Percentiles rank a stretch among this genome's conserved stretches.
These are phyloP conservation scores for Alopecurus myosuroides DNA, from an alignment of 176 grass and related monocot genomes.

Conservation along the genomic window DNA sequence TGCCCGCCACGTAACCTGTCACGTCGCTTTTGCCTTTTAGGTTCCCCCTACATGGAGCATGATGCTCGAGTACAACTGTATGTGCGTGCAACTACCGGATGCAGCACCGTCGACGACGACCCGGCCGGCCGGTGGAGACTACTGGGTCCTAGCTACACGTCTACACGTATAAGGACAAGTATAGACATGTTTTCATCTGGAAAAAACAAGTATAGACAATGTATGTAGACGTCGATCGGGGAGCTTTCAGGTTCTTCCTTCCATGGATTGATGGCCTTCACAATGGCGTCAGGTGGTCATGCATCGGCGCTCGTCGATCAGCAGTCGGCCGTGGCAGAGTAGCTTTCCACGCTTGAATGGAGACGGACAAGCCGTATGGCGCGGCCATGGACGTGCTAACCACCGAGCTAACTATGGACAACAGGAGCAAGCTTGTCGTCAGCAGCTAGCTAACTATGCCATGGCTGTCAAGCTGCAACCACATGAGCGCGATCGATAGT, in stretches of 20 bases:
- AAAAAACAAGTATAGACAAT: no score
- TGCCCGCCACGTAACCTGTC: no score
- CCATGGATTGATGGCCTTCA: neutral
- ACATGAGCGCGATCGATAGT: neutral
- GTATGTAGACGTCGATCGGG: no score
- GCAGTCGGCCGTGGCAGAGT: neutral
- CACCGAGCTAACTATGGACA: neutral
- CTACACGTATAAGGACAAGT: no score
- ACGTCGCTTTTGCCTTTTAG: no score
- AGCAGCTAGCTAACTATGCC: neutral
- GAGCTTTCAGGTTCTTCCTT: neutral
- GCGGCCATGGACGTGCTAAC: neutral
- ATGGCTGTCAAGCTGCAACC: neutral
- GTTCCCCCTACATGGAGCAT: no score
- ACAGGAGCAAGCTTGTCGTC: neutral
- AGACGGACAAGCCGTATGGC: neutral
- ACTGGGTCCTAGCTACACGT: no score
- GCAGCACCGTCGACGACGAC: no score
- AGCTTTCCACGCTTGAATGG: constrained; percentile 16
- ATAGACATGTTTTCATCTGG: no score
- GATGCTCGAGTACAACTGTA: no score
- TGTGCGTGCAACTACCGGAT: no score
- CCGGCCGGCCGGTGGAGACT: no score
- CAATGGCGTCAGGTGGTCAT: neutral
- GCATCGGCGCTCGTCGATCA: neutral